A percentile compares a stretch with the other conserved stretches of the same genome.
phyloP scores from a whole-genome alignment of 441 rosid species.

The Adansonia rubrostipa region DNA sequence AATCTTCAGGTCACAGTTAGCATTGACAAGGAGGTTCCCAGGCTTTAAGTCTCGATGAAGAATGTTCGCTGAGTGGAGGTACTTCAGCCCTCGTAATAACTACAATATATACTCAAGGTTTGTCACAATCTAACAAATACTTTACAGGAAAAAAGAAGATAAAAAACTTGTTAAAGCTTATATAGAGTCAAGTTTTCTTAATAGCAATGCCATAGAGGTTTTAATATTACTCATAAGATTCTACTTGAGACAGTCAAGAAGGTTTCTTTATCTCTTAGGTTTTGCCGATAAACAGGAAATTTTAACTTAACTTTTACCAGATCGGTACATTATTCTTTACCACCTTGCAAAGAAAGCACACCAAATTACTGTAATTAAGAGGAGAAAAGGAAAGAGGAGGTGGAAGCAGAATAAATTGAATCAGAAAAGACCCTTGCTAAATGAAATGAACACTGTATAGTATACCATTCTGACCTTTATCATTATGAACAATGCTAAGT shows the following conservation, averaged over 20 bases:
- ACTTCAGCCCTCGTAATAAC: constrained; percentile 52
- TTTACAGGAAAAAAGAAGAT: not conserved
- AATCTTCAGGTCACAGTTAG: constrained; percentile 58
- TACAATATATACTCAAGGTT: not conserved
- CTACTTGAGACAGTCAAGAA: not conserved
- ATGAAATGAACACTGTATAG: not conserved
- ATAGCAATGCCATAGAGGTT: too few relatives aligned
- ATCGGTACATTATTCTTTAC: not conserved
- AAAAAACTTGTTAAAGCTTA: not conserved
- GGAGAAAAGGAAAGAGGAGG: not conserved
- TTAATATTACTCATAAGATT: too few relatives aligned
- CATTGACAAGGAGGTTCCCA: constrained; percentile 56
- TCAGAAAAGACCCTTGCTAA: not conserved
- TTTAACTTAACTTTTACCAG: not conserved
- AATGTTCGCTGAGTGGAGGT: constrained; percentile 61
- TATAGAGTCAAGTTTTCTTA: too few relatives aligned
- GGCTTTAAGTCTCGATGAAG: constrained; percentile 63
- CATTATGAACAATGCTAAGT: not conserved
- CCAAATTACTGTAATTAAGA: not conserved
- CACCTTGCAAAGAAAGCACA: not conserved
- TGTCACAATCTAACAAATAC: constrained; percentile 27
- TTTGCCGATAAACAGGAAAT: not conserved
- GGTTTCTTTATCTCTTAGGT: not conserved
- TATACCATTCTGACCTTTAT: not conserved
- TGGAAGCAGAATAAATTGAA: not conserved